A percentile compares a stretch with the other conserved stretches of the same genome.
These are phyloP conservation scores for Lathyrus aphaca DNA, from an alignment of 306 rosid genomes.

Conservation along the genomic window DNA sequence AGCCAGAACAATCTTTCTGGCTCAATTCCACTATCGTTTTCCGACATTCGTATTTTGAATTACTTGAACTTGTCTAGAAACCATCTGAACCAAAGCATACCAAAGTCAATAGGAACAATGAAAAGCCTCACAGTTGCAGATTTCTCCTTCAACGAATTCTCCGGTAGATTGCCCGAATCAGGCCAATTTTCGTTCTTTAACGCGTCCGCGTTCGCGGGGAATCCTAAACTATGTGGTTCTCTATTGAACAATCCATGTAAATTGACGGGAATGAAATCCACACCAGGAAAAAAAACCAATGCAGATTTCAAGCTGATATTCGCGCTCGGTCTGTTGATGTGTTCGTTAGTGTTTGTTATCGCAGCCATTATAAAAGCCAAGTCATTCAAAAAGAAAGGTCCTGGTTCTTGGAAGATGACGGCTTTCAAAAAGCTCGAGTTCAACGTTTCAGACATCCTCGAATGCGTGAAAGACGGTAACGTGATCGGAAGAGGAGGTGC, in stretches of 20 bases:
- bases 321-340: slow-evolving; percentile 69
- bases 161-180: slow-evolving; percentile 72
- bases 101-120: slow-evolving; percentile 66
- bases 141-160: slow-evolving; percentile 88
- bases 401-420: slow-evolving; percentile 75
- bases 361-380: slow-evolving; percentile 77
- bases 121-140: slow-evolving; percentile 88
- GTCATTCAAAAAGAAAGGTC: slow-evolving; percentile 54
- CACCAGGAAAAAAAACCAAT: slow-evolving; percentile 27
- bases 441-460: slow-evolving; percentile 68
- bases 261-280: slow-evolving; percentile 45
- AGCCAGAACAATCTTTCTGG: slow-evolving; percentile 93
- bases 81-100: slow-evolving; percentile 68
- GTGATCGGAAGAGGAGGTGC: slow-evolving; percentile 94
- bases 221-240: slow-evolving; percentile 76
- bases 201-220: slow-evolving; percentile 80
- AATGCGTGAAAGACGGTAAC: slow-evolving; percentile 85
- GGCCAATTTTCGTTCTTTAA: slow-evolving; percentile 84
- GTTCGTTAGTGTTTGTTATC: slow-evolving; percentile 63
- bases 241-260: slow-evolving; percentile 78
- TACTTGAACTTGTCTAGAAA: slow-evolving; percentile 72
- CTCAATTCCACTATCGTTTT: slow-evolving; percentile 60
- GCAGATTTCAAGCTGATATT: slow-evolving; percentile 71
- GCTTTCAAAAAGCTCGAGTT: slow-evolving; percentile 72
- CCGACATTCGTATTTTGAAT: slow-evolving; percentile 63